Base-by-base conservation (phyloP, 1,139 yeast species). In the Waltiozyma sp. region DNA sequence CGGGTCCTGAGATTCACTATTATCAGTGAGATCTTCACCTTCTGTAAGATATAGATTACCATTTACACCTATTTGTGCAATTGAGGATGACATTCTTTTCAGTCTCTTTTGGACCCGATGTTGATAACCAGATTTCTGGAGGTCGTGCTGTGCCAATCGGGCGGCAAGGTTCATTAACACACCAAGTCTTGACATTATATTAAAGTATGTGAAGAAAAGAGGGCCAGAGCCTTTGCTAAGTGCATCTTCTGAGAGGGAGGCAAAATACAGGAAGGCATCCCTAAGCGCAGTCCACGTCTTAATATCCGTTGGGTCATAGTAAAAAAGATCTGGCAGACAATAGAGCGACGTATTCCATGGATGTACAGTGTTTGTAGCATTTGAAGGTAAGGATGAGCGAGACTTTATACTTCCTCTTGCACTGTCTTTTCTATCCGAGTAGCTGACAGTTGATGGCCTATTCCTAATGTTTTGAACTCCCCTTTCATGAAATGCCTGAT, bases 21-120 rank as follows among this genome's bases (percentile, higher is more conserved):
- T 6, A 18, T 19, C 37, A 13, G 23, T 3, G 4, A 13, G 8
- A 15, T 15, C 14, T 14, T 4, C 34, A 6, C 6, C 14, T n/a
- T 58, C 65, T 43, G 70, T 65, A 44, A 80, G 61, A 56, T 72
- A 78, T 15, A 80, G 56, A 37, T 72, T 64, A 15, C 83, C 79
- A 54, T 76, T 76, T 41, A 79, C 72, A 49, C 76, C 76, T 40
- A 81, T 67, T 49, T 77, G 80, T 3, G 84, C 71, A 47, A 76
- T 69, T 2, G 79, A 64, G 6, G 70, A 59, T 1, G 78, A 71
- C 23, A 80, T 63, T 45, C 71, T 68, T 51, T 68, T 73, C 49
- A 80, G 59, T 39, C 73, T 64, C 43, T 68, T 63, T 46, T 73
- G 66, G 7, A 78, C 67, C 6, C 72, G 62, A 28, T 56, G 58